Evolutionary conservation across 2,329 filamentous ascomycete genomes (phyloP).

Genomic region (Didymella glomerata): DNA sequence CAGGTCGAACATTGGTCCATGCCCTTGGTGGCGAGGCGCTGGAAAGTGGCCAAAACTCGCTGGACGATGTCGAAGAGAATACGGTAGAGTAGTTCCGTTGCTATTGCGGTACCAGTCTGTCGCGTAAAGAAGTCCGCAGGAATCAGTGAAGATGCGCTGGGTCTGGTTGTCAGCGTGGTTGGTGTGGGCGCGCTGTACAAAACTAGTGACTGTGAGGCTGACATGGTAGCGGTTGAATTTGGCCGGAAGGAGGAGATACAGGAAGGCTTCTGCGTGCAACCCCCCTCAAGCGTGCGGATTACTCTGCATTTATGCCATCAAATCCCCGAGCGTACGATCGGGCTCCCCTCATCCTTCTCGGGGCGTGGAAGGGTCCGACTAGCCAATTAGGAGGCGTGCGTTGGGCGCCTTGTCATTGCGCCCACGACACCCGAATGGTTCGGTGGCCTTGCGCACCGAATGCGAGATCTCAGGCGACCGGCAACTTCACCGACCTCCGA

Average conservation of each 20-base stretch:
- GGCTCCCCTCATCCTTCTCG: conserved; percentile 1
- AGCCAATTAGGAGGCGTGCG: neutral
- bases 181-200: conserved; percentile 20
- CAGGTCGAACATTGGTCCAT: conserved; percentile 38
- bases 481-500: conserved; percentile 1
- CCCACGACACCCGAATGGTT: neutral
- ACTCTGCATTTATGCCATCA: conserved; percentile 4
- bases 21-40: conserved; percentile 33
- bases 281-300: neutral
- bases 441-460: conserved; percentile 7
- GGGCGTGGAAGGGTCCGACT: neutral
- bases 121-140: conserved; percentile 26
- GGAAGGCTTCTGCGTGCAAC: neutral
- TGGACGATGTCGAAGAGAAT: conserved; percentile 42
- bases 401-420: neutral
- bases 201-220: conserved; percentile 25
- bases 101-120: conserved; percentile 39
- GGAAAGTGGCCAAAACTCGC: conserved; percentile 33
- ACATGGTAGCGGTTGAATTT: conserved; percentile 20
- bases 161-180: conserved; percentile 6
- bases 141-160: conserved; percentile 23
- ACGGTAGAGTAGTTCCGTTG: conserved; percentile 44
- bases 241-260: neutral
- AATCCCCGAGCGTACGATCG: neutral
- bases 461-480: neutral